These are phyloP conservation scores for Mycena sanguinolenta DNA, from an alignment of 768 basidiomycete genomes.

Conservation along the genomic window DNA sequence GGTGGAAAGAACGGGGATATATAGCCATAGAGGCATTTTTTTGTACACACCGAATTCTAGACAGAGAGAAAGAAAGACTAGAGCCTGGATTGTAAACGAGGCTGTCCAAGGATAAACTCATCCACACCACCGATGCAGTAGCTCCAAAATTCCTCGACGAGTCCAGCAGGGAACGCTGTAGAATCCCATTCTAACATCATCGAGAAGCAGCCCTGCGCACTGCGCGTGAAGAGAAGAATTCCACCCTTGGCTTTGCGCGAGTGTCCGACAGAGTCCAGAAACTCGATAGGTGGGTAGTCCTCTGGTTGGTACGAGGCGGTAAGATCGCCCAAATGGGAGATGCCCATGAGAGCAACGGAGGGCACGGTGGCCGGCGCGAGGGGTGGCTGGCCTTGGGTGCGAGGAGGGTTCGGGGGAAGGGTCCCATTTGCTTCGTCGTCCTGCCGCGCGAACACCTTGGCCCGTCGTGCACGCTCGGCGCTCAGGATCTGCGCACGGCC, in stretches of 20 bases:
- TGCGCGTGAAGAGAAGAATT: slow-evolving; percentile 33
- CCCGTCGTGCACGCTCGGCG: slow-evolving; percentile 27
- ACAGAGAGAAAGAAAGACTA: not conserved
- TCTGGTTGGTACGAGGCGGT: slow-evolving; percentile 12
- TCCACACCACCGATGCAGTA: slow-evolving; percentile 9
- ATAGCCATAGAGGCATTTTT: no score
- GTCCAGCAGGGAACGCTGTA: slow-evolving; percentile 21
- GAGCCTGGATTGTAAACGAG: not conserved
- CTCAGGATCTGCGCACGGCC: slow-evolving; percentile 35
- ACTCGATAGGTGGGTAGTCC: slow-evolving; percentile 30
- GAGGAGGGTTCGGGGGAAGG: not conserved
- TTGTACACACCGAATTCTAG: no score
- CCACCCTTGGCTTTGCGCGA: slow-evolving; percentile 33
- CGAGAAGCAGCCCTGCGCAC: slow-evolving; percentile 22
- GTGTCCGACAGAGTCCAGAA: slow-evolving; percentile 32
- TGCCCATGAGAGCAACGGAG: slow-evolving; percentile 34
- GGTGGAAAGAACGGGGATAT: no score
- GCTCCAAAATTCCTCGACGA: slow-evolving; percentile 34
- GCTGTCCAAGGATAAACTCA: slow-evolving; percentile 11
- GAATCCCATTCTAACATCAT: slow-evolving; percentile 32
- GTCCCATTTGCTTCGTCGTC: slow-evolving; percentile 31
- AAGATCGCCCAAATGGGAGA: slow-evolving; percentile 32
- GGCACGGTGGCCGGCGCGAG: not conserved
- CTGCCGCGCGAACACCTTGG: slow-evolving; percentile 29
- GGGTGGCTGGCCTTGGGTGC: not conserved